Evolutionary conservation across 208 protist genomes (phyloP), one percentile per base, ranked within the genome.

Genomic region (Endotrypanum monterogeii): DNA sequence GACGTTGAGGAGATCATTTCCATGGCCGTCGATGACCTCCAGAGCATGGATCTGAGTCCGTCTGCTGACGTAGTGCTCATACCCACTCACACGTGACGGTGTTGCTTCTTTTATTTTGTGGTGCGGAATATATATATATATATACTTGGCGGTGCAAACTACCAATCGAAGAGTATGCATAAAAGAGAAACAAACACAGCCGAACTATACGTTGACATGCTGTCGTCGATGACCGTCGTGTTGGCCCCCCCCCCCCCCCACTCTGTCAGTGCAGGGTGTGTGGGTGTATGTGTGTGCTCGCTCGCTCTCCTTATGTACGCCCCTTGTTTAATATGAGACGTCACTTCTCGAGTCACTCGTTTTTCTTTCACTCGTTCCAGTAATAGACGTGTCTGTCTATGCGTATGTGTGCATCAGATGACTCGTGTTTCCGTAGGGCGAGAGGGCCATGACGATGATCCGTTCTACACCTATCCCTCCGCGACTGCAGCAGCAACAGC

Each of bases 1-100:
- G 89, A 96, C 57, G 89, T 94, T 61, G 83, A 94, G 81, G 91
- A 96, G 77, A 90, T 96, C 50, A 93, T 96, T 62, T 80, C 79
- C 9, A 94, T 94, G 83, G 91, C 91, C 23, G 81, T 93, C 37
- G 88, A 93, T 65, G 89, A 93, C 60, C 66, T 96, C 4, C 86
- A 94, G 67, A 88, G 86, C 71, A 90, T 96, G 83, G 79, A 92
- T 65, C 80, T 96, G 3, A 89, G 62, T 67, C 82, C 84, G 3
- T 70, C 71, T 28, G 82, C 78, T 16, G 85, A 89, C 6, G 72
- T 74, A 11, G 79, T 79, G 48, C 79, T 96, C 0, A 80, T 96
- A 16, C 91, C 91, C 3, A 88, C 83, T 30, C 91, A 90, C 83
- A 94, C 91, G 54, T 95, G 81, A 80, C 39, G n/a, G n/a, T n/a